These are phyloP conservation scores for Silene conica DNA, from an alignment of 148 eudicot species.

Conservation along the genomic window DNA sequence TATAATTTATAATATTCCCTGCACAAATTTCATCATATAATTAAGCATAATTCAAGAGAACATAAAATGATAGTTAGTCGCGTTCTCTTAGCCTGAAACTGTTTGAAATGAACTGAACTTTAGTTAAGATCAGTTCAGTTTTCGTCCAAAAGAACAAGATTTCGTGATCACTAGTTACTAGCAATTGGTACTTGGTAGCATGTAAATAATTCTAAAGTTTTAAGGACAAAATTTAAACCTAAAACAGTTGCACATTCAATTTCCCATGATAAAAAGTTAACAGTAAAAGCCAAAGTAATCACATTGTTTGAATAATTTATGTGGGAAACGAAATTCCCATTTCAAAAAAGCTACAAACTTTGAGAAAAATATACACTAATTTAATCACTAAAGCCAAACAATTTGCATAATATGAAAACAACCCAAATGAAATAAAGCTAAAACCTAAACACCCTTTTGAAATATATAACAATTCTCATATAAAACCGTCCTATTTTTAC, in stretches of 20 bases:
- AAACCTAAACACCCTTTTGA: neutral
- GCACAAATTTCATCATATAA: neutral
- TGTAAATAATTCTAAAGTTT: neutral
- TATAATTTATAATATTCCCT: slow-evolving; percentile 29
- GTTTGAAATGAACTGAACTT: no score
- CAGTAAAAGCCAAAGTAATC: neutral
- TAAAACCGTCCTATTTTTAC: neutral
- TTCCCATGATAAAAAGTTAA: neutral
- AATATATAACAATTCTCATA: neutral
- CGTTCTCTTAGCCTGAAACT: no score
- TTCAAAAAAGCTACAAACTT: neutral
- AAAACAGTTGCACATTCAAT: neutral
- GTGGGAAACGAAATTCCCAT: slow-evolving; percentile 10
- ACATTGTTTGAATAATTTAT: neutral
- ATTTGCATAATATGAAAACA: neutral
- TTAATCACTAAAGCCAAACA: neutral
- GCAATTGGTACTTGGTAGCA: neutral
- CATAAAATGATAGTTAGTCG: no score
- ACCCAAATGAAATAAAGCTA: slow-evolving; percentile 6
- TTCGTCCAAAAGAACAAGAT: neutral
- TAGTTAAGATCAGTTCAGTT: neutral
- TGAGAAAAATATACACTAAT: neutral
- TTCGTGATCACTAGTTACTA: neutral
- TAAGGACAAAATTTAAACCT: neutral
- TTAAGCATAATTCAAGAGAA: neutral